phyloP scores from a whole-genome alignment of 2,329 filamentous ascomycete species.

The Fusarium sp. region DNA sequence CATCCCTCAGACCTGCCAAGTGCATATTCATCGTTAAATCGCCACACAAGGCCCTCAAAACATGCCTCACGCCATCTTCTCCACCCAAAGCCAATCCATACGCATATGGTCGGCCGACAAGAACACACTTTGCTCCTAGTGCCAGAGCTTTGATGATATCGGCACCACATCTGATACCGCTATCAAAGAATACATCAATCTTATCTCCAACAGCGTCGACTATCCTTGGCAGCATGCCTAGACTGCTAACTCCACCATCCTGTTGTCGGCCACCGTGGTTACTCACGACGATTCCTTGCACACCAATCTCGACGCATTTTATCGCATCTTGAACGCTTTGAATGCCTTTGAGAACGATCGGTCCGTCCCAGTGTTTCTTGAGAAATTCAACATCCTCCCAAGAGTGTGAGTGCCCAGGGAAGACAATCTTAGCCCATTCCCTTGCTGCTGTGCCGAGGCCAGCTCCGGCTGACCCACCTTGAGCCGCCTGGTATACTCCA shows the following conservation, averaged over 20 bases:
- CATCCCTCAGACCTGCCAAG: constrained; percentile 26
- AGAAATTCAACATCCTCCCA: constrained; percentile 36
- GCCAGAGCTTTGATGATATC: constrained; percentile 29
- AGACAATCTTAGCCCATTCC: constrained; percentile 41
- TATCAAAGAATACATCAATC: constrained; percentile 22
- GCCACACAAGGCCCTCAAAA: constrained; percentile 24
- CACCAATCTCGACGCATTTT: constrained; percentile 27
- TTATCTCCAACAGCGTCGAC: constrained; percentile 10
- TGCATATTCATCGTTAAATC: constrained; percentile 40
- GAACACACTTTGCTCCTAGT: constrained; percentile 15
- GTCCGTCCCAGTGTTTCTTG: constrained; percentile 32
- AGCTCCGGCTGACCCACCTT: constrained; percentile 25
- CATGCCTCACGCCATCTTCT: constrained; percentile 26
- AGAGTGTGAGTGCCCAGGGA: constrained; percentile 28
- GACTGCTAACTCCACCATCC: constrained; percentile 32
- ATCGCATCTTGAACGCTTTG: constrained; percentile 30
- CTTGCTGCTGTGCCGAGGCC: constrained; percentile 26
- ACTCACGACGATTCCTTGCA: constrained; percentile 35
- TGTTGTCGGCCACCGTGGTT: constrained; percentile 36
- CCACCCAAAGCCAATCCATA: constrained; percentile 10
- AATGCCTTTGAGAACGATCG: constrained; percentile 33
- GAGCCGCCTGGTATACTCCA: constrained; percentile 29
- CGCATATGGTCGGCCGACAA: constrained; percentile 21
- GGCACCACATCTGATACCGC: constrained; percentile 20
- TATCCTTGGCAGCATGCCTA: constrained; percentile 32